Evolutionary conservation across 1,139 yeast species (phyloP).

Genomic region (Taiozyma sp.): DNA sequence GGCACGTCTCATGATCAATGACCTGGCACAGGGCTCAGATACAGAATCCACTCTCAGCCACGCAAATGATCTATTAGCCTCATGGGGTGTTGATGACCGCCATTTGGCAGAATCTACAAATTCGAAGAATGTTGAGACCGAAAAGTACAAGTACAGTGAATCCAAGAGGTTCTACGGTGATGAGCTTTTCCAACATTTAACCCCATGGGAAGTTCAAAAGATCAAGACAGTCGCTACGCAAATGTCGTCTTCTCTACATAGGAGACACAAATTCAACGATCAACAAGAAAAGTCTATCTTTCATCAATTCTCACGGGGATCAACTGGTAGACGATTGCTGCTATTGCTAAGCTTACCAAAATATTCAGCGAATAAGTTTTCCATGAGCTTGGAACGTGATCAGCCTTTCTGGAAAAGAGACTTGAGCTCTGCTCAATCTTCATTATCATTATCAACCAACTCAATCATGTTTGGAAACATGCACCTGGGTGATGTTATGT

Average conservation of each 20-base stretch:
- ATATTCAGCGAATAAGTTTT: constrained; percentile 12
- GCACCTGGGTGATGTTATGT: constrained; percentile 16
- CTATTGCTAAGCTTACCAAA: constrained; percentile 16
- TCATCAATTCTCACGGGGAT: neutral
- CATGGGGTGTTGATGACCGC: constrained; percentile 27
- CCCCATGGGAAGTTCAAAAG: constrained; percentile 20
- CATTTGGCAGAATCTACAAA: constrained; percentile 6
- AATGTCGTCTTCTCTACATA: constrained; percentile 17
- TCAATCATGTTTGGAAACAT: constrained; percentile 24
- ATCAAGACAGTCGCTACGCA: constrained; percentile 22
- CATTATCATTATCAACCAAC: constrained; percentile 21
- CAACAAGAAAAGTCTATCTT: neutral
- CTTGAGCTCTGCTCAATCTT: constrained; percentile 22
- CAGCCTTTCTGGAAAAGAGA: constrained; percentile 23
- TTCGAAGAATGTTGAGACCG: constrained; percentile 2
- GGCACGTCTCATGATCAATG: constrained; percentile 19
- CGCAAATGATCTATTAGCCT: constrained; percentile 18
- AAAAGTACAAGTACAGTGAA: constrained; percentile 1
- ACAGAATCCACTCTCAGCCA: constrained; percentile 1
- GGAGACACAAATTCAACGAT: constrained; percentile 5
- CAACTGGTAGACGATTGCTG: constrained; percentile 18
- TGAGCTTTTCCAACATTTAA: constrained; percentile 18
- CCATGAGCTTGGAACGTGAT: constrained; percentile 1
- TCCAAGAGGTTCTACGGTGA: constrained; percentile 23
- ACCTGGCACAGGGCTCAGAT: constrained; percentile 13